Evolutionary conservation across 2,329 filamentous ascomycete genomes (phyloP), one percentile per base, ranked within the genome.

Genomic region (Neofusicoccum ribis): DNA sequence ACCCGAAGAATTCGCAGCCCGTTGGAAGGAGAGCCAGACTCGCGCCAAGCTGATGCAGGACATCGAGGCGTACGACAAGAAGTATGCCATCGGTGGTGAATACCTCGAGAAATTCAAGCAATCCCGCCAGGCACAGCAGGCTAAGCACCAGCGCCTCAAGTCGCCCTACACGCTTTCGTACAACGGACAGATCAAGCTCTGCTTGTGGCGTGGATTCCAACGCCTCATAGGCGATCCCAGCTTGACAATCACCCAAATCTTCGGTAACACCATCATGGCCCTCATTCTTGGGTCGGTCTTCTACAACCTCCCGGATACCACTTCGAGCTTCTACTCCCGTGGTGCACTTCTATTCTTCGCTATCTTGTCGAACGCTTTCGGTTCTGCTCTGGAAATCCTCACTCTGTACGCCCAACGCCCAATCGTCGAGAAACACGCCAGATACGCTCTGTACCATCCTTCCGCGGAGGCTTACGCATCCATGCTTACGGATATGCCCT

Each of bases 401-500:
- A 92, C 90, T 0, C 83, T 96, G 2, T 96, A 93, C 72, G 85
- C 90, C 1, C 91, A 96, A 84, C 89, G 93, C 31, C 90, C 91
- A 1, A 95, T 96, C 70, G 91, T 96, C 65, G 92, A 96, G 73
- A 96, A 96, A 75, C 93, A 97, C 69, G 78, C 83, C 58, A 86
- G 89, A 58, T 97, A 96, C 73, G 92, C 92, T 12, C 84, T 96
- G 23, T 96, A 96, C 72, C 92, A 94, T 71, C 91, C 93, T 0
- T 91, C 89, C 8, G 89, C 92, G 12, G 92, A 97, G 81, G 90
- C 91, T 14, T 82, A 91, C 65, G 86, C 89, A 0, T 93, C 90
- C n/a, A 75, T 82, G 41, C 66, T 83, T 8, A 73, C 76, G 9
- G 81, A 83, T 59, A 69, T 83, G 65, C 81, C 82, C 0, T 78